Conservation (phyloP, 73 alveolate genomes). For the Paramecium sexaurelia region DNA sequence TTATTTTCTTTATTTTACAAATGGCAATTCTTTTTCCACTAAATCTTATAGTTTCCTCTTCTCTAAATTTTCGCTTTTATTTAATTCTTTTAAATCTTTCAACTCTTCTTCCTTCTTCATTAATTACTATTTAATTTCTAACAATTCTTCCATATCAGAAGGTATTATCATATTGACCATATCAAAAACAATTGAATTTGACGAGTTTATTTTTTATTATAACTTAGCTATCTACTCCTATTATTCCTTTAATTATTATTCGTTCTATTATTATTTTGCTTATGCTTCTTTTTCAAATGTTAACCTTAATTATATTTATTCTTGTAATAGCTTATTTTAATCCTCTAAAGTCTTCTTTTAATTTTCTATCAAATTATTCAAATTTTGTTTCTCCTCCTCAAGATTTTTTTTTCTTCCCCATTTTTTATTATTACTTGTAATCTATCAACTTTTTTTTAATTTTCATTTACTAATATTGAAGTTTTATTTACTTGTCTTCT, state of each 20-base stretch:
- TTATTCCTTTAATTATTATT: neutral
- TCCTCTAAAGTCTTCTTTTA: neutral
- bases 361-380: neutral
- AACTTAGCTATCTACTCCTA: neutral
- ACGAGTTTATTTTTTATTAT: neutral
- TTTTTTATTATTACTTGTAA: neutral
- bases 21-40: neutral
- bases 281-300: neutral
- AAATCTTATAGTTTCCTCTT: neutral
- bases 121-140: neutral
- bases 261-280: neutral
- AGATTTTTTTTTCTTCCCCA: neutral
- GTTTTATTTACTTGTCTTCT: neutral
- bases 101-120: neutral
- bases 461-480: neutral
- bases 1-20: neutral
- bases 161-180: neutral
- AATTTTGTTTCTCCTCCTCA: neutral
- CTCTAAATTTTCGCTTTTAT: neutral
- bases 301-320: neutral
- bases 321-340: neutral
- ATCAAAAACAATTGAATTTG: neutral
- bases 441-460: neutral
- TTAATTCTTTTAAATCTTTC: neutral
- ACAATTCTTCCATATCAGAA: neutral